Conservation (phyloP, 2,329 filamentous ascomycete genomes). For the Zalaria sp. region DNA sequence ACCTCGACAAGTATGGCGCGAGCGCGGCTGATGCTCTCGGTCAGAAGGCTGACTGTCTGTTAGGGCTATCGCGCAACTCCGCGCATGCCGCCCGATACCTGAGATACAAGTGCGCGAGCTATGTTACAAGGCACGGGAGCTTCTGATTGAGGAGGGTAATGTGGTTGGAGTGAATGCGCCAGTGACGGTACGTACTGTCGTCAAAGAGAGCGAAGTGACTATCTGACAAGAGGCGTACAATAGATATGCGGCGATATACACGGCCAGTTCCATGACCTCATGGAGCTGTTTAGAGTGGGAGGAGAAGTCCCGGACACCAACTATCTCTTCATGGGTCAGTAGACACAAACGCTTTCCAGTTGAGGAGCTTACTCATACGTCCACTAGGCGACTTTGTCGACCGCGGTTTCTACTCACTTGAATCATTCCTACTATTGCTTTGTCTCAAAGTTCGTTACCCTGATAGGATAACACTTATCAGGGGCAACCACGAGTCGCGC, state of each 20-base stretch:
- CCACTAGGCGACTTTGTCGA: conserved; percentile 84
- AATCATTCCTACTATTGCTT: conserved; percentile 88
- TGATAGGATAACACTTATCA: conserved; percentile 86
- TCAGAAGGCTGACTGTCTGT: conserved; percentile 8
- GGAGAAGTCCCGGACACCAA: conserved; percentile 92
- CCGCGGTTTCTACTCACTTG: conserved; percentile 92
- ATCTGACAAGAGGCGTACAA: background rate
- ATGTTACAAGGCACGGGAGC: conserved; percentile 91
- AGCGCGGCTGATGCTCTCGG: conserved; percentile 1
- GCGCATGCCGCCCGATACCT: conserved; percentile 89
- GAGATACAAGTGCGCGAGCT: conserved; percentile 91
- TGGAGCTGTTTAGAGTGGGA: conserved; percentile 90
- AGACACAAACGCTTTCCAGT: background rate
- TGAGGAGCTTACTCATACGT: background rate
- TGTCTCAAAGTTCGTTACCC: conserved; percentile 96
- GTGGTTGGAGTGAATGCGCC: conserved; percentile 91
- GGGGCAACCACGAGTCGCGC: conserved; percentile 72
- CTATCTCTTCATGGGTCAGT: conserved; percentile 88
- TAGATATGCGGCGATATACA: conserved; percentile 95
- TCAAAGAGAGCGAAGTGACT: background rate
- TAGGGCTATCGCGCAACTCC: conserved; percentile 88
- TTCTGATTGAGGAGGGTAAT: conserved; percentile 94
- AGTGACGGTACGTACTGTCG: conserved; percentile 53
- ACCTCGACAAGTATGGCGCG: conserved; percentile 67
- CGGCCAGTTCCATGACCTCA: conserved; percentile 89